Conservation (phyloP, 2,329 filamentous ascomycete genomes). For the Ophiosphaerella herpotricha region DNA sequence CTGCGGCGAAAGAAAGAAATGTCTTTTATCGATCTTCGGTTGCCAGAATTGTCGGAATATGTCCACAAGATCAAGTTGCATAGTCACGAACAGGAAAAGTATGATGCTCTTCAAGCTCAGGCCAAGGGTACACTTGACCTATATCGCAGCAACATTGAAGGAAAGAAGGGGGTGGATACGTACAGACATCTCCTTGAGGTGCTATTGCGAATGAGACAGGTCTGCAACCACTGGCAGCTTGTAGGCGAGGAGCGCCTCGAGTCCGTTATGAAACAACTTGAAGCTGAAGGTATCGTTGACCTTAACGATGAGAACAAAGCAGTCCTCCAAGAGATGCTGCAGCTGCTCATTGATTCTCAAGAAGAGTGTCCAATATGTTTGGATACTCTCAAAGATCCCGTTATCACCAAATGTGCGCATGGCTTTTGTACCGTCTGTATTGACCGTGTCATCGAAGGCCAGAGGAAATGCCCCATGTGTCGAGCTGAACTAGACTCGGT, state of each 20-base stretch:
- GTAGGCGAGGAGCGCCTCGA: slow-evolving; percentile 72
- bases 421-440: slow-evolving; percentile 78
- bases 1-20: slow-evolving; percentile 85
- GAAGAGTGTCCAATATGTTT: slow-evolving; percentile 86
- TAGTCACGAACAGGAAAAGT: slow-evolving; percentile 74
- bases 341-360: slow-evolving; percentile 76
- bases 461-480: slow-evolving; percentile 85
- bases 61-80: slow-evolving; percentile 76
- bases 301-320: slow-evolving; percentile 73
- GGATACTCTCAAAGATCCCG: slow-evolving; percentile 70
- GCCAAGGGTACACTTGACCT: slow-evolving; percentile 72
- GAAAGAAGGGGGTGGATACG: slow-evolving; percentile 47
- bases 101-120: slow-evolving; percentile 71
- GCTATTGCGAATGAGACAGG: slow-evolving; percentile 79
- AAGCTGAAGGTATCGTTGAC: slow-evolving; percentile 68
- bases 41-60: slow-evolving; percentile 78
- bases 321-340: slow-evolving; percentile 74
- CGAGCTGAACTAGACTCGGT: slow-evolving; percentile 64
- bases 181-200: slow-evolving; percentile 81
- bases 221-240: slow-evolving; percentile 88
- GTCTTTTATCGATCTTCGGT: slow-evolving; percentile 79
- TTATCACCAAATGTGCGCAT: slow-evolving; percentile 86
- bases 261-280: slow-evolving; percentile 71
- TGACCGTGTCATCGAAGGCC: slow-evolving; percentile 70
- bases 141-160: slow-evolving; percentile 56